Evolutionary conservation across 331 rosid genomes (phyloP), one percentile per base, ranked within the genome.

Genomic region (Cydonia oblonga): DNA sequence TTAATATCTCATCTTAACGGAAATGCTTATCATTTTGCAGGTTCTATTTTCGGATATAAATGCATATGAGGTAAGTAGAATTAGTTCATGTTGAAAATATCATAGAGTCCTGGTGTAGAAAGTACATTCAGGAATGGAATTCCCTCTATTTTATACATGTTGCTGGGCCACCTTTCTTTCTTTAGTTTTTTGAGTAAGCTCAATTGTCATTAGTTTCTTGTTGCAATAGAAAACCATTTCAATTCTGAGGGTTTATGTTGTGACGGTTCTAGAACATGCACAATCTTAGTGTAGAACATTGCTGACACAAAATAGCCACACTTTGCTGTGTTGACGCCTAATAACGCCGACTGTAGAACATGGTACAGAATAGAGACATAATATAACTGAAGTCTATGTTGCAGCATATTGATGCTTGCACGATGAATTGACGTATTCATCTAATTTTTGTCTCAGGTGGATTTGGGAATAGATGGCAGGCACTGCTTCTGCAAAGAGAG

Each of bases 401-500:
- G 4, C 24, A 9, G 30, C 24, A 2, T 62, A 7, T 64, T 0
- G 49, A 9, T 33, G 25, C 9, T 20, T 64, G 18, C 49, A 64
- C 5, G 4, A n/a, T 20, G 51, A 16, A 3, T n/a, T 64, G 68
- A 10, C 51, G 1, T 35, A 10, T 20, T 71, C 51, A 1, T 59
- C 1, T 22, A 24, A 38, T 15, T 20, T 63, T 60, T 15, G 51
- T 77, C 35, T 81, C 91, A 93, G 98, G 98, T 93, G 86, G 97
- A 93, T 84, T 82, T 93, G 87, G 98, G 98, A 57, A 75, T 82
- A 25, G 90, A 86, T 67, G 84, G 78, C 29, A 89, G 83, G 79
- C 97, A 89, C 71, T 88, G 93, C 84, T 95, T 95, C 88, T 86
- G 93, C 74, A 95, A 85, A 81, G 87, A 88, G 60, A 83, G 92